Conservation (phyloP, 164 flowering plant genomes). For the Liquidambar formosana region DNA sequence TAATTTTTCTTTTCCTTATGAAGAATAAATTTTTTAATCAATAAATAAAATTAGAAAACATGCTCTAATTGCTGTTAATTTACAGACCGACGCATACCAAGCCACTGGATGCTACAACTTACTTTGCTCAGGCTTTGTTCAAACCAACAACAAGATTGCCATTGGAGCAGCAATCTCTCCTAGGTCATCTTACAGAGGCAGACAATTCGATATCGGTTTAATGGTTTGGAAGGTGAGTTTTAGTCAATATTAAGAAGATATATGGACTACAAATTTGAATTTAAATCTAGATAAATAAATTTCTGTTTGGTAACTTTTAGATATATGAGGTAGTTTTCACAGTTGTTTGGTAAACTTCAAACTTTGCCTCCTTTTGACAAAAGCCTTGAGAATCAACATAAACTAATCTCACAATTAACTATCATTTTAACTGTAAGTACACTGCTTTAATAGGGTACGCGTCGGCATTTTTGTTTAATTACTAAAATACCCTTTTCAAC, state of each 20-base stretch:
- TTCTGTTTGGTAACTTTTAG: background rate
- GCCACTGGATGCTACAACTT: slow-evolving; percentile 97
- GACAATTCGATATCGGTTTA: slow-evolving; percentile 85
- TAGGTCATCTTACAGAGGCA: slow-evolving; percentile 55
- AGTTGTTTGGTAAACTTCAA: too few species aligned
- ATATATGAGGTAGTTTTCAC: background rate
- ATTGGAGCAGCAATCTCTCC: slow-evolving; percentile 96
- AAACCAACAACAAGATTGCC: slow-evolving; percentile 83
- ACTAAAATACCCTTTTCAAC: background rate
- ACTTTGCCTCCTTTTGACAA: background rate
- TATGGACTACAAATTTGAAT: background rate
- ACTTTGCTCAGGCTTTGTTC: slow-evolving; percentile 93
- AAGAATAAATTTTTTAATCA: too few species aligned
- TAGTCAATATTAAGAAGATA: background rate
- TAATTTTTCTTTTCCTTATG: too few species aligned
- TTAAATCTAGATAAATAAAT: too few species aligned
- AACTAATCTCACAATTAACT: background rate
- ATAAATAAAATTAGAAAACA: background rate
- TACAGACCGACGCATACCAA: slow-evolving; percentile 95
- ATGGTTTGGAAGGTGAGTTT: slow-evolving; percentile 88
- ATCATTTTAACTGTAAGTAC: background rate
- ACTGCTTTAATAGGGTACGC: background rate
- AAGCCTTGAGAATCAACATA: background rate
- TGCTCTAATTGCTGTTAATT: background rate
- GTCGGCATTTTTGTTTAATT: background rate